Evolutionary conservation across 352 stramenopile genomes (phyloP), one percentile per base, ranked within the genome.

Genomic region (Lagenidium sp.): DNA sequence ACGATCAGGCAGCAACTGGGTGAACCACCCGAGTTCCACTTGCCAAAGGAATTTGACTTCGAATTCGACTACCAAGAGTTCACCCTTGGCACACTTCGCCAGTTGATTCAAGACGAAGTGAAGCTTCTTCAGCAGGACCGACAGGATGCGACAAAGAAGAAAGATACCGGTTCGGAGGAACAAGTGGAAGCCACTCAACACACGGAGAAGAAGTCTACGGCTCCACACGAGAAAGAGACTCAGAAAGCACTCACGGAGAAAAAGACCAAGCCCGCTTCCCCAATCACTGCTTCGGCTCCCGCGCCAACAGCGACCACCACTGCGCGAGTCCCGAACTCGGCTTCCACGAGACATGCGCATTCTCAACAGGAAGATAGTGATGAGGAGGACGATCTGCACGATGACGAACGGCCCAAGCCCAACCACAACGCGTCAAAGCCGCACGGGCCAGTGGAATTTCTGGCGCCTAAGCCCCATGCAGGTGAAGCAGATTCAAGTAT

Each of bases 41-140:
- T 89, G 3, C 61, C 70, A 13, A 71, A 74, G 16, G 55, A 65
- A 16, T 88, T 89, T 41, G 77, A 89, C 58, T 92, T 92, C 47
- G 80, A 88, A 29, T 90, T 92, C 55, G 80, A 92, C 52, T 70
- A 85, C 16, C 63, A 84, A 2, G 68, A 87, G 18, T 80, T 79
- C 42, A 43, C 69, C 11, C 54, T 92, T 29, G 25, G 24, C 4
- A 65, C 81, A 31, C 45, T 92, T 30, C 70, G 80, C 26, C 65
- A 67, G 35, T 55, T 92, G 3, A 90, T 92, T 46, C 77, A 90
- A 12, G 75, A 73, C 22, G 80, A 92, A 47, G 76, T 92, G 22
- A 67, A 75, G 40, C 39, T 85, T 21, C 53, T 85, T 29, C 67
- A 82, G 35, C 67, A 82, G 29, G 57, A 85, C 37, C 65, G 56